Base-by-base conservation (phyloP, 2,329 filamentous ascomycete species). In the Colletotrichum lini region DNA sequence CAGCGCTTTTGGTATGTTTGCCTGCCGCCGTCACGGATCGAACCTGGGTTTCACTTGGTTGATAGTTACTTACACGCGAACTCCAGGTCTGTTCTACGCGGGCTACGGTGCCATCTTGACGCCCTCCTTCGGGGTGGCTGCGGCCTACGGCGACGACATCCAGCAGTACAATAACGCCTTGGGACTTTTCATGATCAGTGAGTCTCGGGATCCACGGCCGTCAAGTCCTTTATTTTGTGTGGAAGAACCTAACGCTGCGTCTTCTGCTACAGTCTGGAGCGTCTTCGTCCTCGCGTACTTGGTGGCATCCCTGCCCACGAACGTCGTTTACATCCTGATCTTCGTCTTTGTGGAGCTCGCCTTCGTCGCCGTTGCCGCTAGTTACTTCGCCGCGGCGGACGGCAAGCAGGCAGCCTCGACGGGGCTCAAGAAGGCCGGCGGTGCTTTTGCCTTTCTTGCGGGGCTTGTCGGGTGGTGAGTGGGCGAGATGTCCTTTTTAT, bases 1-100 rank as follows among this genome's bases (percentile, higher is more conserved):
- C 45, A 85, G 84, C 70, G 87, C 86, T 8, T 89, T 89, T 70
- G 86, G 87, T 83, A 72, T 57, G 74, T 38, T 15, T 6, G 3
- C 15, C 38, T 23, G 16, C 15, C 2, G 13, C 4, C 4, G 13
- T 18, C 3, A 5, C 10, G n/a, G 21, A 38, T 13, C n/a, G 9
- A 12, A 9, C 30, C 30, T 30, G 30, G 30, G 30, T 6, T 9
- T 9, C 30, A 30, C 30, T 30, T 30, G 9, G 16, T 16, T 53
- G n/a, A 45, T 42, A 6, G 23, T 13, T 3, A 8, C 30, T 30
- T 30, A 30, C 30, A n/a, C 10, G 8, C 26, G 4, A 3, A 38
- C n/a, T 12, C 10, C n/a, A 77, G 76, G 74, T 1, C 60, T 78
- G 0, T 78, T 78, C 45, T 78, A 78, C 23, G 77, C 71, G 3